Base-by-base conservation (phyloP, 2,329 filamentous ascomycete genomes). In the Aspergillus viridinutans region DNA sequence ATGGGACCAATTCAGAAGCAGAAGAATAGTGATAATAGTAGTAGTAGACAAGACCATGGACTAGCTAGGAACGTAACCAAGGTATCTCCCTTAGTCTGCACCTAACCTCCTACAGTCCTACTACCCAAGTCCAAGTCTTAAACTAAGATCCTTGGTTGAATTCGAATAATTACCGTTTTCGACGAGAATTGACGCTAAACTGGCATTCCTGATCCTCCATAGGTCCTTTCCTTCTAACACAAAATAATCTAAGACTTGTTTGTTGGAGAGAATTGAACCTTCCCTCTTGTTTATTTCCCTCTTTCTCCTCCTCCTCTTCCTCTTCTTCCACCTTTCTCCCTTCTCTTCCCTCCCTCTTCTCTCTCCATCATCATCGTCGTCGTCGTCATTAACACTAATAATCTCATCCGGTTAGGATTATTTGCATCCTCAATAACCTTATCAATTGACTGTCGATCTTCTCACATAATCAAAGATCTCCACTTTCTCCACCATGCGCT, bases 401-500 rank as follows among this genome's bases (percentile, higher is more conserved):
- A 26, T 26, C 32, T 35, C 51, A 35, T 25, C 23, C 29, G 10
- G 45, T 21, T 25, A 47, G 21, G 43, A 47, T 28, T 28, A 32
- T 48, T 51, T 50, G 28, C 7, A 35, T 63, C n/a, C 25, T 50
- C 49, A 29, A 54, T 49, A 32, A 45, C 14, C 42, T 51, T 40
- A 29, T 43, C 38, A 47, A 43, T 50, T 35, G 43, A 47, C 20
- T 26, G 43, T 49, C 20, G 40, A 56, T 47, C 50, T 32, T 28
- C 32, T 40, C 17, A 35, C 28, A n/a, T 40, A 23, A 43, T 48
- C 23, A 43, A 21, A 32, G n/a, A 49, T 49, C 47, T 23, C 45
- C 26, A 38, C 23, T 32, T 43, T 20, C 43, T 53, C 49, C 72
- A 80, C 56, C 64, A 79, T 82, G 80, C 72, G 78, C 74, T 77